Evolutionary conservation across 2,329 filamentous ascomycete species (phyloP), one percentile per base, ranked within the genome.

Genomic region (Aspergillus quadrilineatus): DNA sequence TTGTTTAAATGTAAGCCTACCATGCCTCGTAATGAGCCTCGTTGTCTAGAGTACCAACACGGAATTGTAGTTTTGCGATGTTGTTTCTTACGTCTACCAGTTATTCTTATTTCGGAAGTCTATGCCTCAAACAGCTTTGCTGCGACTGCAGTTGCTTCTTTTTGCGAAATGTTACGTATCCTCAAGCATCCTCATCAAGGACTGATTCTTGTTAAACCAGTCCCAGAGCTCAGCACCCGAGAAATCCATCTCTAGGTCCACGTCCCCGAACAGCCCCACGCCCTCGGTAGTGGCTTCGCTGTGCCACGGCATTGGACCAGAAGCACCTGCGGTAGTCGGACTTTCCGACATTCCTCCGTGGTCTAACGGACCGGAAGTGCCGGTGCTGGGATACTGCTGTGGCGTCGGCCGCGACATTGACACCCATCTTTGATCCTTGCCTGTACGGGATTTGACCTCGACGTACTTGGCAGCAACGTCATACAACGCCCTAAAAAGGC

Each of bases 401-500:
- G 17, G 10, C 6, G 12, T 29, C 14, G 42, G 26, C 15, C 4
- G 14, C 26, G 42, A 45, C 42, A 22, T 29, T 4, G 42, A 45
- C 26, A 30, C 9, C 17, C 17, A 22, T 5, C 2, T 14, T 30
- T 45, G 42, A 9, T 12, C 26, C 12, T 4, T 7, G 6, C 12
- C 9, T 5, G 10, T 5, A 10, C 42, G 42, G 12, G 22, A 6
- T 45, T 55, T 58, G 15, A 51, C 58, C 34, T 59, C 56, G 7
- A 57, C 48, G 7, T 59, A 61, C 28, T 50, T 51, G 6, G 30
- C 51, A 3, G 59, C 59, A 7, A 59, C 59, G n/a, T 59, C 53
- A 29, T 61, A 55, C 29, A 61, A 15, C 7, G 47, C 50, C 48
- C 49, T 56, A 46, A 61, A 61, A 12, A 61, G 39, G n/a, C 50